Evolutionary conservation across 2,329 filamentous ascomycete species (phyloP).

Genomic region (Arthrinium phaeospermum): DNA sequence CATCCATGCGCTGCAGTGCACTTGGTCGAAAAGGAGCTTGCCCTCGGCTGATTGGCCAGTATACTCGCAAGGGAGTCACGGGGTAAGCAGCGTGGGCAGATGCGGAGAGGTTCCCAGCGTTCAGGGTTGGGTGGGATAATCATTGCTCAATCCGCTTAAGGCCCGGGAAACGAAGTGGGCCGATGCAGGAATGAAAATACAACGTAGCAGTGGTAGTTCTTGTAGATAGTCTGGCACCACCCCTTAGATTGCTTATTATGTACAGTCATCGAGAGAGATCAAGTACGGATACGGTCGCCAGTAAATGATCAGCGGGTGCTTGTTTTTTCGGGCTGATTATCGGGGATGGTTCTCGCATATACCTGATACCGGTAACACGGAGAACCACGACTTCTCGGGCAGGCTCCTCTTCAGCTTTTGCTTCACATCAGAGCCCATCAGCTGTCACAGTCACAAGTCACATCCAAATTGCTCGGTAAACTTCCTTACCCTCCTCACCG

Average conservation of each 20-base stretch:
- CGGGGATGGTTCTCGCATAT: not conserved
- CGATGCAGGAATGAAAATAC: not conserved
- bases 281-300: not conserved
- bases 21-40: not conserved
- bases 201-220: not conserved
- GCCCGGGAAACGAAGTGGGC: not conserved
- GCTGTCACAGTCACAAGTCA: not conserved
- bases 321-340: not conserved
- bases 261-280: not conserved
- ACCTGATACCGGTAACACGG: not conserved
- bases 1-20: not conserved
- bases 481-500: not conserved
- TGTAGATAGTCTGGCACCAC: not conserved
- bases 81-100: not conserved
- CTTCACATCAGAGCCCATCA: not conserved
- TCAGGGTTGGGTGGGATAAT: not conserved
- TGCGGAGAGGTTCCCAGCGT: not conserved
- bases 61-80: not conserved
- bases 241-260: no score
- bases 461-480: not conserved
- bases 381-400: not conserved
- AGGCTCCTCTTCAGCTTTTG: not conserved
- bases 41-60: not conserved
- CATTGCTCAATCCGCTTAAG: not conserved
- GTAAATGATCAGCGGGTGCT: not conserved